These are phyloP conservation scores for Microbotryomycetes sp. DNA, from an alignment of 1,284 basidiomycete genomes.

Conservation along the genomic window DNA sequence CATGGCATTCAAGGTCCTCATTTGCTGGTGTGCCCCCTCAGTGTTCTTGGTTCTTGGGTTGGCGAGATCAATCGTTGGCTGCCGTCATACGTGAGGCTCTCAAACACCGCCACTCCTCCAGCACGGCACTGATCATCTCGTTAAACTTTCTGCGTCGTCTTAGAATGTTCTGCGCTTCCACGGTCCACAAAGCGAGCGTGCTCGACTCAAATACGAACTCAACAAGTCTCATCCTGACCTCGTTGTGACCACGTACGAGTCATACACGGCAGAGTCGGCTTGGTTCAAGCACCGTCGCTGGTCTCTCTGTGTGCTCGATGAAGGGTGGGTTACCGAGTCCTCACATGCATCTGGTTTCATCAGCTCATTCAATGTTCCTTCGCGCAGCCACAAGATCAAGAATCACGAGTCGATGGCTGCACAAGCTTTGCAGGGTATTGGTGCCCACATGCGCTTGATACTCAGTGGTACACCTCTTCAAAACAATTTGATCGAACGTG, in stretches of 20 bases:
- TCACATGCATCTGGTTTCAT: too few species aligned
- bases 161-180: conserved; percentile 50
- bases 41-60: conserved; percentile 48
- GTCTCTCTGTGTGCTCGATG: conserved; percentile 39
- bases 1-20: conserved; percentile 49
- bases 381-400: conserved; percentile 54
- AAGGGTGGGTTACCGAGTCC: conserved; percentile 5
- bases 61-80: conserved; percentile 48
- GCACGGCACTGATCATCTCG: background rate
- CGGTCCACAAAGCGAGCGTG: conserved; percentile 50
- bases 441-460: conserved; percentile 53
- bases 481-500: conserved; percentile 57
- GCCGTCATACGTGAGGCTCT: conserved; percentile 45
- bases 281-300: conserved; percentile 56
- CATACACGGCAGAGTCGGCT: conserved; percentile 48
- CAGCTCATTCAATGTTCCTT: too few species aligned
- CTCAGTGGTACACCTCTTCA: conserved; percentile 59
- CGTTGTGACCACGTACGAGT: conserved; percentile 56
- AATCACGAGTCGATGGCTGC: conserved; percentile 51
- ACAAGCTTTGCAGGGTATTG: conserved; percentile 48
- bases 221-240: conserved; percentile 45
- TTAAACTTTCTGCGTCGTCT: background rate
- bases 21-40: conserved; percentile 57
- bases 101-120: background rate
- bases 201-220: conserved; percentile 45